A percentile compares a stretch with the other conserved stretches of the same genome.
Evolutionary conservation across 345 rosid genomes (phyloP).

Genomic region (Cardamine chenopodiifolia): DNA sequence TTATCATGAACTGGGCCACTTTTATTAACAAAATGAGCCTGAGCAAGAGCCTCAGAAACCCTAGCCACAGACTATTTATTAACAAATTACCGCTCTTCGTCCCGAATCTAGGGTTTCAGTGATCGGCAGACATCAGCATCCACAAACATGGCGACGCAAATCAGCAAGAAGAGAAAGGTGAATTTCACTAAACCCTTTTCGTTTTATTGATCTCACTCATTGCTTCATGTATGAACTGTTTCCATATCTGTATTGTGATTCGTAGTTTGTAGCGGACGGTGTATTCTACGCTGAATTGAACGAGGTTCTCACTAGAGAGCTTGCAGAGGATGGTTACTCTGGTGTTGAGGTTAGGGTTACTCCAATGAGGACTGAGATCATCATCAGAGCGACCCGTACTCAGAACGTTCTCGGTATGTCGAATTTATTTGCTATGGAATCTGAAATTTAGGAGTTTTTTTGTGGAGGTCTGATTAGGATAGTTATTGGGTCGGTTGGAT

Average conservation of each 20-base stretch:
- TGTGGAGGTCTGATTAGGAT: not conserved
- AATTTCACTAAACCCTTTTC: not conserved
- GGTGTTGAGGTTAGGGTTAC: constrained; percentile 90
- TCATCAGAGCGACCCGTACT: constrained; percentile 85
- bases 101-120: not conserved
- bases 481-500: not conserved
- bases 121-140: not conserved
- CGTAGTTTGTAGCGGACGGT: constrained; percentile 80
- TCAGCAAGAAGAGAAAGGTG: constrained; percentile 81
- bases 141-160: constrained; percentile 62
- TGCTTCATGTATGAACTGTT: not conserved
- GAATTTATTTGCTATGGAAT: not conserved
- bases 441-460: not conserved
- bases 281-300: constrained; percentile 81
- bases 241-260: not conserved
- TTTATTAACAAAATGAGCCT: not conserved
- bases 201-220: not conserved
- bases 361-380: constrained; percentile 88
- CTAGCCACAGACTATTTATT: constrained; percentile 3
- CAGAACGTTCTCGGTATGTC: constrained; percentile 78
- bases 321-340: constrained; percentile 93
- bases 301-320: constrained; percentile 74
- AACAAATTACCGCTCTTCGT: not conserved
- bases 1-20: not conserved
- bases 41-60: not conserved